A percentile compares a stretch with the other conserved stretches of the same genome.
These are phyloP conservation scores for Penicillium lagena DNA, from an alignment of 495 filamentous ascomycete genomes.

Conservation along the genomic window DNA sequence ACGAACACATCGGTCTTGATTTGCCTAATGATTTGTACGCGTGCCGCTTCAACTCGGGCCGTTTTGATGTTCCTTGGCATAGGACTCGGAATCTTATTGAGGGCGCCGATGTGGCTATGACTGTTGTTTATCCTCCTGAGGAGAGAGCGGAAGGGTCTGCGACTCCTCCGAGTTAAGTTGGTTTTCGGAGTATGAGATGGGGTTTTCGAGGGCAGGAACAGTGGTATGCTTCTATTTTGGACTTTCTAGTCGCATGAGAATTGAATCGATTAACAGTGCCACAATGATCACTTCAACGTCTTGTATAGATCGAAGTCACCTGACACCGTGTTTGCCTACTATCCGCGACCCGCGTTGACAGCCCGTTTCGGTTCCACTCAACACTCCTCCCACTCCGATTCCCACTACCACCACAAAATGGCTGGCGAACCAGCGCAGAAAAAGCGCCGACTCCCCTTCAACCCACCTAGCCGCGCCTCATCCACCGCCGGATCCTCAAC, in stretches of 20 bases:
- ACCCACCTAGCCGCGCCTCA: conserved; percentile 36
- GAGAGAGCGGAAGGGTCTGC: not conserved
- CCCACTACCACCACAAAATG: conserved; percentile 15
- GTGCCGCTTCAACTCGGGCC: conserved; percentile 39
- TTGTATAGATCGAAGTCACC: conserved; percentile 17
- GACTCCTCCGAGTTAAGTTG: not conserved
- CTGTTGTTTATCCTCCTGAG: conserved; percentile 17
- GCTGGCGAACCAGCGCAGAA: conserved; percentile 34
- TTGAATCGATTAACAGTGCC: not conserved
- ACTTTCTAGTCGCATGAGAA: not conserved
- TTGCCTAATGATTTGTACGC: conserved; percentile 20
- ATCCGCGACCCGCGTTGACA: conserved; percentile 5
- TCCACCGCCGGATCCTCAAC: conserved; percentile 15
- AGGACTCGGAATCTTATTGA: conserved; percentile 16
- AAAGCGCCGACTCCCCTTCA: conserved; percentile 41
- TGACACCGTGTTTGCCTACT: conserved; percentile 29
- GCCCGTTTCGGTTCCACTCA: too few species aligned
- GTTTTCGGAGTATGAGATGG: not conserved
- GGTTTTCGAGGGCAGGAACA: not conserved
- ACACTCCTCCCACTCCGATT: too few species aligned
- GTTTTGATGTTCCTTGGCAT: conserved; percentile 35
- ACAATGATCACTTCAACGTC: not conserved
- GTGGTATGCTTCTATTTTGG: not conserved
- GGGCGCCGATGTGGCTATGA: conserved; percentile 13
- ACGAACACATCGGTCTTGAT: not conserved